phyloP scores from a whole-genome alignment of 2,329 filamentous ascomycete species.

The Xylariaceae sp. region DNA sequence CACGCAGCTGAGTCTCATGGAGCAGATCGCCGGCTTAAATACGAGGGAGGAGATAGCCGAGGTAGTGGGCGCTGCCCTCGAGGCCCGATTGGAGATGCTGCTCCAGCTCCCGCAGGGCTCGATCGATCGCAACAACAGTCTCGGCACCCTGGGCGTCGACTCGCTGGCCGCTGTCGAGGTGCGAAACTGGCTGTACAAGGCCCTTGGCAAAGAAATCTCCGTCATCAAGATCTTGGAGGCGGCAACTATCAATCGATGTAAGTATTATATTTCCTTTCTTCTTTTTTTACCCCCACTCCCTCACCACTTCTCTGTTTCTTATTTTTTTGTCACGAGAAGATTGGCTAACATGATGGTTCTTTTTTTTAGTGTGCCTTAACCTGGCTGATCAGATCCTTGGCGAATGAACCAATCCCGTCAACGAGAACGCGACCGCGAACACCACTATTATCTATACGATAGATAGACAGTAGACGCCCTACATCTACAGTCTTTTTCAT shows the following conservation, averaged over 20 bases:
- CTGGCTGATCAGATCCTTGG: constrained; percentile 3
- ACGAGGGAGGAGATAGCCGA: constrained; percentile 21
- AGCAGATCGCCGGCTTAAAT: constrained; percentile 24
- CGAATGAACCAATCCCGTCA: background rate
- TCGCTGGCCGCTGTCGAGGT: constrained; percentile 38
- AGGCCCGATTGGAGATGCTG: constrained; percentile 25
- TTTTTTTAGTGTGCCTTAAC: background rate
- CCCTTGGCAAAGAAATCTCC: constrained; percentile 28
- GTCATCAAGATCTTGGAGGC: constrained; percentile 31
- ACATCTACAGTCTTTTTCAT: no score
- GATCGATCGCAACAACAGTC: constrained; percentile 29
- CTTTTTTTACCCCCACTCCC: background rate
- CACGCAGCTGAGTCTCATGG: constrained; percentile 19
- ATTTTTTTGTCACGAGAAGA: background rate
- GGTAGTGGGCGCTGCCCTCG: constrained; percentile 27
- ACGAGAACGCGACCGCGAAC: background rate
- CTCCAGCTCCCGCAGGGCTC: constrained; percentile 29
- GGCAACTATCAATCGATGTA: constrained; percentile 19
- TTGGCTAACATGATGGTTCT: background rate
- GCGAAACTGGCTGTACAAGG: constrained; percentile 33
- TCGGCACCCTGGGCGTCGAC: constrained; percentile 37
- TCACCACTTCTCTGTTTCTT: background rate
- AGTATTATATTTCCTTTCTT: constrained; percentile 5
- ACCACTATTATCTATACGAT: no score
- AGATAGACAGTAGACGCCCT: no score